Conservation (phyloP, 495 filamentous ascomycete genomes). For the Polyplosphaeria fusca region DNA sequence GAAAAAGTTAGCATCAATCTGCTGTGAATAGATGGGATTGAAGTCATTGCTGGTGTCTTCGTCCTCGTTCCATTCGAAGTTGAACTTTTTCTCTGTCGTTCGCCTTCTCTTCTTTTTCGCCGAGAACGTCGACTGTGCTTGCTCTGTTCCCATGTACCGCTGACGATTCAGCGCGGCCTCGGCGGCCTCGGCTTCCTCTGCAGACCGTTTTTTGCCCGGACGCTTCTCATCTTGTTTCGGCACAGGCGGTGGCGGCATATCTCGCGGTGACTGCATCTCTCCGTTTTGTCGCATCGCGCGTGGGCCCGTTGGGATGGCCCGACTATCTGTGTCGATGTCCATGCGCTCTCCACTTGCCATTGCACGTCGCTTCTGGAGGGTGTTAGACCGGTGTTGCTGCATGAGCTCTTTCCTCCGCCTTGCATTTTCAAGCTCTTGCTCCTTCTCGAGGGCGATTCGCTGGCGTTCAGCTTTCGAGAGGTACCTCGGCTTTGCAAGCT, state of each 20-base stretch:
- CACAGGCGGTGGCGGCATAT: slow-evolving; percentile 55
- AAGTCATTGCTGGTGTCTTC: slow-evolving; percentile 92
- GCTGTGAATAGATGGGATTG: slow-evolving; percentile 79
- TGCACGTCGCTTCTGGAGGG: slow-evolving; percentile 37
- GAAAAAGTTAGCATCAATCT: slow-evolving; percentile 72
- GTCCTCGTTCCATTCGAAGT: slow-evolving; percentile 96
- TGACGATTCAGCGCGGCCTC: slow-evolving; percentile 76
- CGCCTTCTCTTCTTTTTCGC: slow-evolving; percentile 94
- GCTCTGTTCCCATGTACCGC: slow-evolving; percentile 89
- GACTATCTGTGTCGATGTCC: background rate
- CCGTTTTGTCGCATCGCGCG: slow-evolving; percentile 66
- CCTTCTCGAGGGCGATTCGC: slow-evolving; percentile 77
- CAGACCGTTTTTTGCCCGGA: slow-evolving; percentile 52
- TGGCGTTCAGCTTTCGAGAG: slow-evolving; percentile 87
- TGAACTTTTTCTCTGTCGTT: slow-evolving; percentile 96
- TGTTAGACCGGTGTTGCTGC: slow-evolving; percentile 30
- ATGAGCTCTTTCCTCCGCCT: slow-evolving; percentile 54
- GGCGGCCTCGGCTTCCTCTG: slow-evolving; percentile 73
- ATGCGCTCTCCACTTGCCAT: slow-evolving; percentile 13
- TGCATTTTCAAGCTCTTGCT: slow-evolving; percentile 78
- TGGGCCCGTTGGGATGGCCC: slow-evolving; percentile 73
- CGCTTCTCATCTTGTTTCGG: slow-evolving; percentile 45
- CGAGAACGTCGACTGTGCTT: slow-evolving; percentile 83
- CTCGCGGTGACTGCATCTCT: slow-evolving; percentile 49
- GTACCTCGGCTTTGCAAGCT: slow-evolving; percentile 83